These are phyloP conservation scores for Papiliotrema laurentii DNA, from an alignment of 1,284 basidiomycete genomes.

Conservation along the genomic window DNA sequence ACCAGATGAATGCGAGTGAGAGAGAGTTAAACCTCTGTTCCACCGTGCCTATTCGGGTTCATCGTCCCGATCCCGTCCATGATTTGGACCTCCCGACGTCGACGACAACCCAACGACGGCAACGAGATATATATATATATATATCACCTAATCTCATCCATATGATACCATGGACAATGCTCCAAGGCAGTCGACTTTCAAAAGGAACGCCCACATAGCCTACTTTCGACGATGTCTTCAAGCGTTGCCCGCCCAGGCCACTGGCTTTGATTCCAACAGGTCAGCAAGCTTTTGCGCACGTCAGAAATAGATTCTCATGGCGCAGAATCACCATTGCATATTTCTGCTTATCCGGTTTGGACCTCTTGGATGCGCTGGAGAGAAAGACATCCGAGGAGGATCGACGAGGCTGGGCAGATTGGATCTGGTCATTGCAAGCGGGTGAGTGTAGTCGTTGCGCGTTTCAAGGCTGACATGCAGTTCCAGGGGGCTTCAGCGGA, in stretches of 20 bases:
- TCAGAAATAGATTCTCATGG: background rate
- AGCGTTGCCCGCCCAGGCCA: slow-evolving; percentile 38
- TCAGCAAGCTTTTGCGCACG: slow-evolving; percentile 11
- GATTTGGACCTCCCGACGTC: too few species aligned
- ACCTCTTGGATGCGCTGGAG: slow-evolving; percentile 60
- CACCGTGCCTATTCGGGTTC: too few species aligned
- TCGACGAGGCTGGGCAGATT: slow-evolving; percentile 64
- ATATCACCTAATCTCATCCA: too few species aligned
- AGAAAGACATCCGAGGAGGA: slow-evolving; percentile 54
- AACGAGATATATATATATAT: too few species aligned
- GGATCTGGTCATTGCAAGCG: slow-evolving; percentile 83
- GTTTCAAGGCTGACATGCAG: slow-evolving; percentile 34
- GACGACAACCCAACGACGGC: background rate
- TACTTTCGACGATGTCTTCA: slow-evolving; percentile 43
- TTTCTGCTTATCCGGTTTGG: slow-evolving; percentile 74
- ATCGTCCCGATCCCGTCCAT: too few species aligned
- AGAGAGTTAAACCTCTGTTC: background rate
- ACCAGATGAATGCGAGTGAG: background rate
- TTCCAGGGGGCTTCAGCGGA: slow-evolving; percentile 68
- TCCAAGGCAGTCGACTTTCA: slow-evolving; percentile 37
- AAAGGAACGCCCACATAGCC: slow-evolving; percentile 43
- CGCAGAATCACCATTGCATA: slow-evolving; percentile 72
- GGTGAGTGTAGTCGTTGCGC: slow-evolving; percentile 27
- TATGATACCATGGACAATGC: background rate
- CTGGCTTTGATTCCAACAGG: slow-evolving; percentile 45